Evolutionary conservation across 2,329 filamentous ascomycete genomes (phyloP), one percentile per base, ranked within the genome.

Genomic region (Pseudodiploospora longispora): DNA sequence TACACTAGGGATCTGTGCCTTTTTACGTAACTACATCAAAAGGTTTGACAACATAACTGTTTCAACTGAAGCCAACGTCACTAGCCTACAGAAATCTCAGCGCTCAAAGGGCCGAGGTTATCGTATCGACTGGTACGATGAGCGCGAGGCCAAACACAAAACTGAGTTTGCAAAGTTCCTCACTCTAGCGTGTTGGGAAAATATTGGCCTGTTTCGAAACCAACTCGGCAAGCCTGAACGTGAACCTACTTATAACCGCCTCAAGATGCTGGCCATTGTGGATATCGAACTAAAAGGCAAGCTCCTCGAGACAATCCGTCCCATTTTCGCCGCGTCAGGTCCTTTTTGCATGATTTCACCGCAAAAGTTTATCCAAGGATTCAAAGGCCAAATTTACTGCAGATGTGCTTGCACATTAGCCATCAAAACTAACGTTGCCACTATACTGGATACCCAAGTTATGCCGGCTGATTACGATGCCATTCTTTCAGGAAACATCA

Each of bases 261-360:
- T 43, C 6, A 43, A 43, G 41, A 43, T 43, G 6, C 41, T 43
- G 6, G 35, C 10, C 12, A 31, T 43, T 8, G 19, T 43, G 3
- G 41, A 43, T n/a, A 38, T 43, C 5, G 28, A 43, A 10, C 10
- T 38, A 12, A 10, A 38, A 19, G 28, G 10, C 7, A 30, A n/a
- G 4, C 4, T 4, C 6, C 35, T 32, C 28, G 4, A 38, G 8
- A 38, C 41, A 4, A 43, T 38, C 28, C 34, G 41, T n/a, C 41
- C 41, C 35, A 38, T 43, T 27, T 43, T 43, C 30, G 41, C 38
- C 9, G 41, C 41, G 6, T 43, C 41, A 1, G 41, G 41, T 5
- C 10, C 41, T n/a, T 43, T 43, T n/a, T 38, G 41, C 35, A 43
- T 43, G 41, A 43, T 43, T 0, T 43, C 30, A 5, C 41, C 41